These are phyloP conservation scores for Magnusiomyces ingens DNA, from an alignment of 1,139 yeast genomes.

Conservation along the genomic window DNA sequence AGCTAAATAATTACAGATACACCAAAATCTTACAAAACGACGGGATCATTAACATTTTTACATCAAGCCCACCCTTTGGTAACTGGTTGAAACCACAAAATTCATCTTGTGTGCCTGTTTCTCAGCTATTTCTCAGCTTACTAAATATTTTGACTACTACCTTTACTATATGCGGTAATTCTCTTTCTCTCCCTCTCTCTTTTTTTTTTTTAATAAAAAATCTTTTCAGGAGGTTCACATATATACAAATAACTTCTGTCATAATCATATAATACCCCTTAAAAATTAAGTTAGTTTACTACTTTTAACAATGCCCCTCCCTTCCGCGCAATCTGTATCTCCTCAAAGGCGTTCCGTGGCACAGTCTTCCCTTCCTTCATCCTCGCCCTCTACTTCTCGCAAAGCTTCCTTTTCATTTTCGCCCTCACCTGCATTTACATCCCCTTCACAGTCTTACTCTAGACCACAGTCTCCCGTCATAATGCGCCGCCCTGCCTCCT, in stretches of 20 bases:
- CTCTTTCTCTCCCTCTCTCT: neutral
- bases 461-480: conserved; percentile 28
- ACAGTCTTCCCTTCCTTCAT: conserved; percentile 2
- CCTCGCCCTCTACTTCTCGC: neutral
- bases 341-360: neutral
- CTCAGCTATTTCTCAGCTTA: too few species aligned
- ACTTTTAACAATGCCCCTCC: neutral
- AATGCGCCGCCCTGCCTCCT: conserved; percentile 26
- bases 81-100: too few species aligned
- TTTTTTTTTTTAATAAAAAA: neutral
- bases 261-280: neutral
- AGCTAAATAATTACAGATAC: too few species aligned
- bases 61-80: too few species aligned
- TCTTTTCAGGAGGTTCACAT: neutral
- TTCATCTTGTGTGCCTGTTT: neutral
- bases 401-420: conserved; percentile 5
- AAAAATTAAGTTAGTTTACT: neutral
- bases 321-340: neutral
- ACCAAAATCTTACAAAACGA: too few species aligned
- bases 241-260: neutral
- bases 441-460: conserved; percentile 13
- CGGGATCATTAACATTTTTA: too few species aligned
- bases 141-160: neutral
- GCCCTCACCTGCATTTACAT: conserved; percentile 11
- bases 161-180: neutral